These are phyloP conservation scores for Trichothecium sympodiale DNA, from an alignment of 2,329 filamentous ascomycete genomes.

Conservation along the genomic window DNA sequence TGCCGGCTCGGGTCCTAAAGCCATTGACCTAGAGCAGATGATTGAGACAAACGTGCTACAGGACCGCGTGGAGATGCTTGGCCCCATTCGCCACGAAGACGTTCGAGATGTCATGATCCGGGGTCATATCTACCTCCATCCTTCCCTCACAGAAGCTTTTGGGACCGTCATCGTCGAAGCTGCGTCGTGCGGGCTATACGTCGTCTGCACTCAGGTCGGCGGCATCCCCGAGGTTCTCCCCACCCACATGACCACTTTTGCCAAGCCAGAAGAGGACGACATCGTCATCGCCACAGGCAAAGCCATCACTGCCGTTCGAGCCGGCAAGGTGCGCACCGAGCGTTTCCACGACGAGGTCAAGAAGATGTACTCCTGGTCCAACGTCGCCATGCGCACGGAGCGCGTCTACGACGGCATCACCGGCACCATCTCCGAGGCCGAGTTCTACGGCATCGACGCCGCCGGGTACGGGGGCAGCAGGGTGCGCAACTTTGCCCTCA, in stretches of 20 bases:
- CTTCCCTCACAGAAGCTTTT: constrained; percentile 90
- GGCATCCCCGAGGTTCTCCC: constrained; percentile 95
- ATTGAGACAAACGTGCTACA: constrained; percentile 90
- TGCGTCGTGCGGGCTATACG: constrained; percentile 88
- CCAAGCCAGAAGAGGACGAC: constrained; percentile 93
- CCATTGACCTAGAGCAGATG: constrained; percentile 97
- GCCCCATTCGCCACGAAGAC: constrained; percentile 87
- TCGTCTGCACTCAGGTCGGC: constrained; percentile 92
- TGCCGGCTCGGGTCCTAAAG: constrained; percentile 88
- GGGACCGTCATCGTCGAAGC: constrained; percentile 97
- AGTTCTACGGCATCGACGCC: constrained; percentile 77
- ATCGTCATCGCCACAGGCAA: constrained; percentile 79
- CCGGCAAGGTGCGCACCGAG: constrained; percentile 81
- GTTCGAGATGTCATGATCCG: constrained; percentile 96
- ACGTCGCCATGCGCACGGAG: constrained; percentile 88
- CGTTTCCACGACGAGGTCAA: constrained; percentile 94
- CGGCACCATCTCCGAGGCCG: constrained; percentile 71
- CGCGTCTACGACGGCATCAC: constrained; percentile 90
- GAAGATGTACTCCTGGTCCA: constrained; percentile 98
- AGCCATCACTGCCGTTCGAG: constrained; percentile 77
- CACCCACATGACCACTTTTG: constrained; percentile 94
- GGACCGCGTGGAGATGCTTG: constrained; percentile 85
- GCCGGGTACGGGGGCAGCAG: constrained; percentile 58
- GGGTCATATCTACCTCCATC: constrained; percentile 93
- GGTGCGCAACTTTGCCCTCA: constrained; percentile 80